phyloP scores from a whole-genome alignment of 2,329 filamentous ascomycete species.

The Paraphaeosphaeria minitans region DNA sequence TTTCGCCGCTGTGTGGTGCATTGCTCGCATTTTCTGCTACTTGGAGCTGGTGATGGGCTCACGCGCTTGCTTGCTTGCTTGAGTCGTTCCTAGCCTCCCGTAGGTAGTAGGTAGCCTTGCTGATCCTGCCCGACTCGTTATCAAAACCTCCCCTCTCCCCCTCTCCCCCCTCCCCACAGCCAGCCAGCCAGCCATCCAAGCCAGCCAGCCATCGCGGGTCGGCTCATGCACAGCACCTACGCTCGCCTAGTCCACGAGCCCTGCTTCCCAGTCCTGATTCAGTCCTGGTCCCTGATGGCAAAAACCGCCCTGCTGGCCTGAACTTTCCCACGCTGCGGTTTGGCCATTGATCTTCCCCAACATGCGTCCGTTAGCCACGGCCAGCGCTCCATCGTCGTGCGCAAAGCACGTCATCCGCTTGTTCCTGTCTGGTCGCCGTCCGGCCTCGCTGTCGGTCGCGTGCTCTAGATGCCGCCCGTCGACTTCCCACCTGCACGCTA shows the following conservation, averaged over 20 bases:
- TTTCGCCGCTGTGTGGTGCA: not conserved
- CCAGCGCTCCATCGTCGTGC: not conserved
- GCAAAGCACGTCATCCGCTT: not conserved
- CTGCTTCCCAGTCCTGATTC: not conserved
- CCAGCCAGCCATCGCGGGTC: too few species aligned
- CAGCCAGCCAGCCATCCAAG: not conserved
- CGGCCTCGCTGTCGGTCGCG: not conserved
- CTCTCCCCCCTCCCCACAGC: too few species aligned
- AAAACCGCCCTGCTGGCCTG: slow-evolving; percentile 3
- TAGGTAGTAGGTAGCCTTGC: too few species aligned
- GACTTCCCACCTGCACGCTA: not conserved
- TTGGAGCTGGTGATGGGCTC: not conserved
- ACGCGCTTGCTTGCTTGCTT: not conserved
- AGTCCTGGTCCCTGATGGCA: slow-evolving; percentile 2
- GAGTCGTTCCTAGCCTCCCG: not conserved
- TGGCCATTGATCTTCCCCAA: not conserved
- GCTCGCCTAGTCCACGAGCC: not conserved
- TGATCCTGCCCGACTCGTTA: slow-evolving; percentile 10
- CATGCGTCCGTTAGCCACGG: not conserved
- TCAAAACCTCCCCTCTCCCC: too few species aligned
- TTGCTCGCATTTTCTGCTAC: not conserved
- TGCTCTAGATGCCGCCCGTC: slow-evolving; percentile 1
- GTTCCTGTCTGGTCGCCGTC: not conserved
- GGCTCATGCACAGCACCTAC: not conserved
- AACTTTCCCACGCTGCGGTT: not conserved